Evolutionary conservation across 805 yeast species (phyloP), one percentile per base, ranked within the genome.

Genomic region (Blastobotrys muscicola): DNA sequence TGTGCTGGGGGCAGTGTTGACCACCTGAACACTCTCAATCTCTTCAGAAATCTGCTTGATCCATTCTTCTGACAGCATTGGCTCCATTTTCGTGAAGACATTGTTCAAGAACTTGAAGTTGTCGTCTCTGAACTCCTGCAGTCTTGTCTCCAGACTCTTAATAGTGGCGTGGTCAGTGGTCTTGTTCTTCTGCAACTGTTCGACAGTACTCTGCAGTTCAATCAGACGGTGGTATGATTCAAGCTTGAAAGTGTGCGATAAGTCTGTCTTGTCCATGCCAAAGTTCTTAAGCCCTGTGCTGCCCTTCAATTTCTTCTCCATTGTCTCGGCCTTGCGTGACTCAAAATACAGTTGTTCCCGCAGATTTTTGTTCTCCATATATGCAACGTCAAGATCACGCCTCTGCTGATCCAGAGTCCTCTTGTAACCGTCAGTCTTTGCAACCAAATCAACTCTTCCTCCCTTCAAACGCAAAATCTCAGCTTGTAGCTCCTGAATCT

Each of bases 241-340:
- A 16, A 37, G 29, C 23, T 38, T 43, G 33, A 45, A 45, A 13
- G 48, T 44, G 23, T 45, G 48, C 9, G 43, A 37, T 31, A 37
- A 30, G n/a, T 37, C 39, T 12, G 29, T 12, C 4, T 37, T 36
- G 30, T 45, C 48, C 6, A 29, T 39, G 11, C 29, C 33, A 10
- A 43, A 14, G 26, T 20, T 20, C 26, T 20, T 20, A 20, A 20
- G 26, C 26, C 26, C 26, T 6, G 26, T 20, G 26, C 11, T 20
- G 31, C 11, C 36, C 36, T 14, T 30, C 1, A 45, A 29, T 32
- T 45, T 45, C 36, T 42, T 42, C 38, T 45, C 49, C 13, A 45
- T 16, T 20, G 35, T 36, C 36, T 45, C 49, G 12, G 29, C 23
- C 14, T 39, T 39, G 8, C 32, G 26, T 31, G 44, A 38, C 20